A percentile compares a stretch with the other conserved stretches of the same genome.
phyloP scores from a whole-genome alignment of 2,329 filamentous ascomycete genomes.

The Dactylellina leptospora region DNA sequence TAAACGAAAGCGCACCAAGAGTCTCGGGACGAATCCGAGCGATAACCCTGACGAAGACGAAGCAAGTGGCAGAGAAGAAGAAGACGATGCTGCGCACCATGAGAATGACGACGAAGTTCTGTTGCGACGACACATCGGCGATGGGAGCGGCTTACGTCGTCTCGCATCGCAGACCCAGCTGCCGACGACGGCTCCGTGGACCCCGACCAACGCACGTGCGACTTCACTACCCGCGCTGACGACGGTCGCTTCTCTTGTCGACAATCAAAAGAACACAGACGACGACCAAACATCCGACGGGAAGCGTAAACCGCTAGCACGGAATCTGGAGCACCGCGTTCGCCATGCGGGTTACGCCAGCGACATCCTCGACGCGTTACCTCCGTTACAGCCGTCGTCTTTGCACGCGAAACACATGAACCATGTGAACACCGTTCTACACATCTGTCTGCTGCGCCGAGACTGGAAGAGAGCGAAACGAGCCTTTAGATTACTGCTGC shows the following conservation, averaged over 20 bases:
- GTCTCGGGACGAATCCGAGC: conserved; percentile 35
- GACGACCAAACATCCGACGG: conserved; percentile 18
- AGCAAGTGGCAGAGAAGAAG: not conserved
- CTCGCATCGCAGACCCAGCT: conserved; percentile 9
- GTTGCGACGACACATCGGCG: not conserved
- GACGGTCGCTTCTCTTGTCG: not conserved
- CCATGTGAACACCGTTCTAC: conserved; percentile 55
- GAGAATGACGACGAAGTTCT: conserved; percentile 14
- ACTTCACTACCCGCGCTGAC: conserved; percentile 40
- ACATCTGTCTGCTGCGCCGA: conserved; percentile 54
- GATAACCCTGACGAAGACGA: conserved; percentile 3
- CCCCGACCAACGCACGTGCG: conserved; percentile 24
- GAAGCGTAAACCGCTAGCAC: conserved; percentile 21
- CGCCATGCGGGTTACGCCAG: conserved; percentile 37
- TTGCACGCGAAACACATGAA: conserved; percentile 54
- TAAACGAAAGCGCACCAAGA: conserved; percentile 51
- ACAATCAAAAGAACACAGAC: not conserved
- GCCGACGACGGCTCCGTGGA: conserved; percentile 24
- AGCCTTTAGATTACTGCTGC: conserved; percentile 55
- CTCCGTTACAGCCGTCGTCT: conserved; percentile 35
- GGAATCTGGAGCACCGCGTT: conserved; percentile 35
- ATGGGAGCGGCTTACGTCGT: conserved; percentile 29
- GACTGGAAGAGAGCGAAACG: conserved; percentile 55
- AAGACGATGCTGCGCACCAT: not conserved
- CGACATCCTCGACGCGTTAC: conserved; percentile 41